These are phyloP conservation scores for Oryza meyeriana DNA, from an alignment of 176 grass and related monocot genomes.

Conservation along the genomic window DNA sequence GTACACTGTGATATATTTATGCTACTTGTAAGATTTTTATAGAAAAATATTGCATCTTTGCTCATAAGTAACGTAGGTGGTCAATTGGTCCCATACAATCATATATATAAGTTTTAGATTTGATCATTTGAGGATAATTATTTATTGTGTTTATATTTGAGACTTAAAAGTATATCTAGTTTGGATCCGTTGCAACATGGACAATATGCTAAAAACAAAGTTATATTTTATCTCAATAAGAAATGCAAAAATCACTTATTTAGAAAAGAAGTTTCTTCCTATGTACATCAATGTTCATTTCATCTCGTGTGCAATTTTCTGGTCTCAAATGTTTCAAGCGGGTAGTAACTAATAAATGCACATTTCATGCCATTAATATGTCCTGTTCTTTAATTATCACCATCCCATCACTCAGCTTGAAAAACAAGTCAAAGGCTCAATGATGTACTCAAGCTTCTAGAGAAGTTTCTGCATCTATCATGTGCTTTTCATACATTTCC, in stretches of 20 bases:
- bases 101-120: too few relatives aligned
- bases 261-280: background rate
- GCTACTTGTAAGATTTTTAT: too few relatives aligned
- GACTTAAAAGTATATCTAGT: too few relatives aligned
- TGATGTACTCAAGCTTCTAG: background rate
- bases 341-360: background rate
- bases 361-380: background rate
- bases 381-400: background rate
- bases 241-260: background rate
- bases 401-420: background rate
- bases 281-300: conserved; percentile 12
- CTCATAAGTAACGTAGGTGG: too few relatives aligned
- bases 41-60: too few relatives aligned
- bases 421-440: background rate
- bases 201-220: background rate
- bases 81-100: too few relatives aligned
- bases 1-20: too few relatives aligned
- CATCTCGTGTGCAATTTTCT: background rate
- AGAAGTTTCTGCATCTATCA: background rate
- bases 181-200: too few relatives aligned
- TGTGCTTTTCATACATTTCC: background rate
- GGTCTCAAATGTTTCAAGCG: background rate
- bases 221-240: background rate
- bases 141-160: too few relatives aligned
- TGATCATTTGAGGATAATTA: too few relatives aligned